Evolutionary conservation across 345 rosid species (phyloP).

Genomic region (Tarenaya hassleriana): DNA sequence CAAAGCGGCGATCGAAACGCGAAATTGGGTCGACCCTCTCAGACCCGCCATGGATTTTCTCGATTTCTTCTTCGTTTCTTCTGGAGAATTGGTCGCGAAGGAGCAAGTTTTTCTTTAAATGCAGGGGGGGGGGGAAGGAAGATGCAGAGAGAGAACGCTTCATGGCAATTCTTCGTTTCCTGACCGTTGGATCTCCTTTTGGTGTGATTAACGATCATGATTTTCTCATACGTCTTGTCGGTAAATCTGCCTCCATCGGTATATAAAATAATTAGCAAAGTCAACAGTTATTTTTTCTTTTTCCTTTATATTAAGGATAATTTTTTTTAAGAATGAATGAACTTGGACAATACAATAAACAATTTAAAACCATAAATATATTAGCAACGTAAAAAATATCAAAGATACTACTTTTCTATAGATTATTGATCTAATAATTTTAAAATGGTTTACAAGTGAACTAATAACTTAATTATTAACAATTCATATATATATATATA

Average conservation of each 20-base stretch:
- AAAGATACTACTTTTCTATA: too few species aligned
- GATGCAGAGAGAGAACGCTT: background rate
- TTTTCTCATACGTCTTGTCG: slow-evolving; percentile 15
- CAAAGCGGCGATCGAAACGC: slow-evolving; percentile 26
- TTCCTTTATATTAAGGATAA: too few species aligned
- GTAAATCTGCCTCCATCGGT: slow-evolving; percentile 9
- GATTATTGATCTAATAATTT: too few species aligned
- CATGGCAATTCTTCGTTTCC: background rate
- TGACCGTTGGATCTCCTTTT: slow-evolving; percentile 17
- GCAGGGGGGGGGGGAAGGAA: background rate
- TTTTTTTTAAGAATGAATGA: too few species aligned
- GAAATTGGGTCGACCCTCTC: slow-evolving; percentile 15
- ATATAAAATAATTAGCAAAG: slow-evolving; percentile 11
- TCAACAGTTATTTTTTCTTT: slow-evolving; percentile 5
- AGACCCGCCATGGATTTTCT: slow-evolving; percentile 36
- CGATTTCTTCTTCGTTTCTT: slow-evolving; percentile 16
- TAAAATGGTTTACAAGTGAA: too few species aligned
- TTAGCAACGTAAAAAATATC: too few species aligned
- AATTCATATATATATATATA: too few species aligned
- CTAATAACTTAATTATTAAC: too few species aligned
- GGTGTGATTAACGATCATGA: slow-evolving; percentile 14
- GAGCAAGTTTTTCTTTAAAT: slow-evolving; percentile 21
- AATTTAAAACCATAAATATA: too few species aligned
- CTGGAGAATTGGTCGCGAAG: slow-evolving; percentile 2
- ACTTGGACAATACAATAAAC: slow-evolving; percentile 5